Evolutionary conservation across 352 stramenopile genomes (phyloP), one percentile per base, ranked within the genome.

Genomic region (Pythium plurisporium): DNA sequence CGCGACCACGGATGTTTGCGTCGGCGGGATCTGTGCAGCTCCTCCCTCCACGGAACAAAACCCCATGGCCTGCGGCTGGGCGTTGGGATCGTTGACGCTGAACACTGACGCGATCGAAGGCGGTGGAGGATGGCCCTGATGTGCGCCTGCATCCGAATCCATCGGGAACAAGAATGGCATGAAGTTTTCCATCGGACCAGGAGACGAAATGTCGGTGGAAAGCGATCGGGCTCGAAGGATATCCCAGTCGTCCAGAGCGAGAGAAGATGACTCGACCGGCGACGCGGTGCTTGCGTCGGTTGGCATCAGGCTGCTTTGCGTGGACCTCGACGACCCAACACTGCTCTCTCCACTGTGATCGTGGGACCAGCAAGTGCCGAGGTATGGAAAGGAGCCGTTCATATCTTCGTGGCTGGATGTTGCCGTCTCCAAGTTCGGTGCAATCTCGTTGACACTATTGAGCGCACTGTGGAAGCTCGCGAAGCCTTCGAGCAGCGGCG

Each of bases 111-210:
- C 45, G 1, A 50, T 37, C 11, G 22, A 2, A 23, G 20, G 10
- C 20, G 31, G 3, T 3, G 11, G 3, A n/a, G 19, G 5, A 23
- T 55, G 48, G 33, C n/a, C 29, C 14, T 37, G 52, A 2, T 31
- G 29, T 2, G 20, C 37, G n/a, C 19, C 30, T 12, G 42, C 8
- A 4, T 56, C 60, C 5, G 45, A 22, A 42, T 67, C 60, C 46
- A 67, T 62, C 11, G 60, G 60, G 26, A 67, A 67, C n/a, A 67
- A 34, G 31, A 67, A 59, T 27, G 60, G 60, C 38, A 58, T 48
- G 40, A 67, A 62, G 38, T 38, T 62, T 27, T 67, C 60, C 19
- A 67, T 48, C 12, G 37, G 46, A 11, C 53, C 46, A 1, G 53
- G 52, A 11, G 60, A 59, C 19, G 50, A 46, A 14, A 59, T 20